phyloP scores from a whole-genome alignment of 1,284 basidiomycete species.

The Xerocomus minutiporus region DNA sequence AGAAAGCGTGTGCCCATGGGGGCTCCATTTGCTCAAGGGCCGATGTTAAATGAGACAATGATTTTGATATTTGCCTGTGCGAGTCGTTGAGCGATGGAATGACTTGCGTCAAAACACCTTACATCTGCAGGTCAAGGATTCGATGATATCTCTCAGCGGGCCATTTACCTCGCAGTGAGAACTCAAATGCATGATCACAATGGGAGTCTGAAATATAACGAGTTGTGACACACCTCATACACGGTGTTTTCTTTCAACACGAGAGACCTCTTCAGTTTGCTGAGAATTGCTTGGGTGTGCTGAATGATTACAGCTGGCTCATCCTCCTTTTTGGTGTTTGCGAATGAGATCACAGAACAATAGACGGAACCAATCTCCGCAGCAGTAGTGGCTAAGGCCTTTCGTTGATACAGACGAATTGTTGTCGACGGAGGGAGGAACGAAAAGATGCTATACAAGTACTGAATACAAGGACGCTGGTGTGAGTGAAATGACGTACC shows the following conservation, averaged over 20 bases:
- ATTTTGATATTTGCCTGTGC: slow-evolving; percentile 54
- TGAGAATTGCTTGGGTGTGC: slow-evolving; percentile 57
- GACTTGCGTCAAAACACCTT: slow-evolving; percentile 14
- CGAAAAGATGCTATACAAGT: slow-evolving; percentile 50
- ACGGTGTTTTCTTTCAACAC: slow-evolving; percentile 54
- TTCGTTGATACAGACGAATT: slow-evolving; percentile 63
- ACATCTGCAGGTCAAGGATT: slow-evolving; percentile 64
- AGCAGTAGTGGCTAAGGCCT: slow-evolving; percentile 56
- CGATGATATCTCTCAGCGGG: slow-evolving; percentile 63
- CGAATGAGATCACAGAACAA: slow-evolving; percentile 64
- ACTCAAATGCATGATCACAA: slow-evolving; percentile 35
- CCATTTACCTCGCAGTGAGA: slow-evolving; percentile 67
- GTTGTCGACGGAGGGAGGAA: slow-evolving; percentile 69
- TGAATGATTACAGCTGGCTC: slow-evolving; percentile 52
- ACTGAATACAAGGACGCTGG: slow-evolving; percentile 4
- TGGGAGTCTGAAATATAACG: not conserved
- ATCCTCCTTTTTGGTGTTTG: slow-evolving; percentile 44
- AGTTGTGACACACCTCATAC: slow-evolving; percentile 54
- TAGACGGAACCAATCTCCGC: slow-evolving; percentile 61
- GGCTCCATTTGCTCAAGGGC: slow-evolving; percentile 63
- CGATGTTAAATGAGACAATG: slow-evolving; percentile 61
- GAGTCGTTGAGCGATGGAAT: not conserved
- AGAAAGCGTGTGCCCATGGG: slow-evolving; percentile 71
- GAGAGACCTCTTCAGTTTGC: slow-evolving; percentile 57
- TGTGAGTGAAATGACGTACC: slow-evolving; percentile 37